phyloP scores from a whole-genome alignment of 2,329 filamentous ascomycete genomes.

The Fusarium tuaranense region DNA sequence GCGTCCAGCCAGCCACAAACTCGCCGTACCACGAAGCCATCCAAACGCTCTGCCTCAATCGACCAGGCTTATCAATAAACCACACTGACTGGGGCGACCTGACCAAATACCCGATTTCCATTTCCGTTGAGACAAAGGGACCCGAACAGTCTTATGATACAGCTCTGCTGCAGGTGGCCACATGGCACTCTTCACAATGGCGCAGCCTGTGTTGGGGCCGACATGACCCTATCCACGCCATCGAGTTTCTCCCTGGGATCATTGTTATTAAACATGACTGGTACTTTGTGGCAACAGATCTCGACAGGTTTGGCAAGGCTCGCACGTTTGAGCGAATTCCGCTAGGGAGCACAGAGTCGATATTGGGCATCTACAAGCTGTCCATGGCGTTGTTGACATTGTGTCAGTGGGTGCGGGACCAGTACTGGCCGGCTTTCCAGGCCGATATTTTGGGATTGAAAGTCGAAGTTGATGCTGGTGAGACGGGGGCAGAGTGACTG shows the following conservation, averaged over 20 bases:
- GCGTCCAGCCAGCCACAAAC: background rate
- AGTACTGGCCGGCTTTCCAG: slow-evolving; percentile 11
- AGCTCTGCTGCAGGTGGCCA: slow-evolving; percentile 8
- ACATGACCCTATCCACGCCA: background rate
- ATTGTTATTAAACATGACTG: slow-evolving; percentile 10
- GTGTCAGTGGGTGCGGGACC: background rate
- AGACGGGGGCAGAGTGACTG: background rate
- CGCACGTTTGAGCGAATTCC: slow-evolving; percentile 3
- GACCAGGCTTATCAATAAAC: slow-evolving; percentile 8
- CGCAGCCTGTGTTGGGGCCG: background rate
- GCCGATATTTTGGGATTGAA: background rate
- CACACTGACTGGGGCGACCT: slow-evolving; percentile 13
- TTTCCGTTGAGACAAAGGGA: slow-evolving; percentile 4
- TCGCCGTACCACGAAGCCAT: slow-evolving; percentile 1
- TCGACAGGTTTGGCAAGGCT: background rate
- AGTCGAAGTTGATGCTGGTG: background rate
- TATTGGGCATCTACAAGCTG: slow-evolving; percentile 10
- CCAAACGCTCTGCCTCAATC: background rate
- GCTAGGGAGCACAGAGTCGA: slow-evolving; percentile 8
- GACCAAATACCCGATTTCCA: slow-evolving; percentile 5
- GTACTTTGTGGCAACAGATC: slow-evolving; percentile 5
- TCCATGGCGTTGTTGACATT: slow-evolving; percentile 6
- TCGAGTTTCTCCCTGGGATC: slow-evolving; percentile 6
- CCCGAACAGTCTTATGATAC: slow-evolving; percentile 3
- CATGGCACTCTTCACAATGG: slow-evolving; percentile 10